Percentiles rank a stretch among this genome's conserved stretches.
Evolutionary conservation across 2,329 filamentous ascomycete species (phyloP).

Genomic region (Exophiala calicioides): DNA sequence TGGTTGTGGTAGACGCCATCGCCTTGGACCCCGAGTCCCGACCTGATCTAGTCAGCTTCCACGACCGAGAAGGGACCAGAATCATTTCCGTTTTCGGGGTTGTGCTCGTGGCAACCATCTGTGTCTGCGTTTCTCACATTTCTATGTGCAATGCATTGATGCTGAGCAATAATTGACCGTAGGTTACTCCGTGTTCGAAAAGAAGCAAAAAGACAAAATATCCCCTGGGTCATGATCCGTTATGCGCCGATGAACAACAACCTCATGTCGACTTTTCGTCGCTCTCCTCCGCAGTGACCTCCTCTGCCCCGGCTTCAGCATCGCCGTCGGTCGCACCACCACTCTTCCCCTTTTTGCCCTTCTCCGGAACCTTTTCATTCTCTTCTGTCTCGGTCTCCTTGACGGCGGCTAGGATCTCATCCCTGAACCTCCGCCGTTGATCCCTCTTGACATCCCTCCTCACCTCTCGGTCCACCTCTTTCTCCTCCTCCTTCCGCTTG

Average conservation of each 20-base stretch:
- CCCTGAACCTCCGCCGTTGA: conserved; percentile 12
- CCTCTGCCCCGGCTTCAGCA: background rate
- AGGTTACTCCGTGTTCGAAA: too few relatives aligned
- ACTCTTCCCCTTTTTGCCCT: background rate
- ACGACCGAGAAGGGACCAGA: too few relatives aligned
- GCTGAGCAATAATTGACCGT: too few relatives aligned
- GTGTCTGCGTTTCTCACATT: too few relatives aligned
- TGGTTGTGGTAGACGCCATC: conserved; percentile 11
- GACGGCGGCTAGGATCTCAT: conserved; percentile 20
- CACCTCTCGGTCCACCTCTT: conserved; percentile 23
- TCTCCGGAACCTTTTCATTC: conserved; percentile 1
- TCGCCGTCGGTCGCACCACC: background rate
- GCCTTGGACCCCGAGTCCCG: background rate
- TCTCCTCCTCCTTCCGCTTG: conserved; percentile 25
- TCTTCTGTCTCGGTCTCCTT: conserved; percentile 11
- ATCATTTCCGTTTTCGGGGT: too few relatives aligned
- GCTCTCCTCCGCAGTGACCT: background rate
- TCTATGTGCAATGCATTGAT: too few relatives aligned
- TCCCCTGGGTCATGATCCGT: too few relatives aligned
- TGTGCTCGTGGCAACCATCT: background rate
- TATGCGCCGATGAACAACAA: too few relatives aligned
- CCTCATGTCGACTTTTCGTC: background rate
- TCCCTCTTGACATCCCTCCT: conserved; percentile 16
- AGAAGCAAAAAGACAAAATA: background rate
- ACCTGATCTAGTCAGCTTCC: background rate